A percentile compares a stretch with the other conserved stretches of the same genome.
Evolutionary conservation across 1,284 basidiomycete genomes (phyloP).

Genomic region (Golubevia pallescens): DNA sequence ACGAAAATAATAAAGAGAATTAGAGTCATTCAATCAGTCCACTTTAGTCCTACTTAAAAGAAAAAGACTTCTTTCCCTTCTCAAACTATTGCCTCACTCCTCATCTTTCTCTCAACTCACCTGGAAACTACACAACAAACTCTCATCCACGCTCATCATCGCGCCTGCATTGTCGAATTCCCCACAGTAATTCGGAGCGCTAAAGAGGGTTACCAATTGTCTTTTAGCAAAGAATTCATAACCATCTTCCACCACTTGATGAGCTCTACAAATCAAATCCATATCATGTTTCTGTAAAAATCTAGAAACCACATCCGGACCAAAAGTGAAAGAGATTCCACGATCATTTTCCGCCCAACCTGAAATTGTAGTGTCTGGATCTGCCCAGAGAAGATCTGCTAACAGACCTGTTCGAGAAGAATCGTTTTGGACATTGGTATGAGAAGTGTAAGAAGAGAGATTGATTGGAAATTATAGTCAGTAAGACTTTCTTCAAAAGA

Average conservation of each 20-base stretch:
- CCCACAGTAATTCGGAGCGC: constrained; percentile 1
- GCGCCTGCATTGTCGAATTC: constrained; percentile 2
- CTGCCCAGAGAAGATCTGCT: background rate
- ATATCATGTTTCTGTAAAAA: background rate
- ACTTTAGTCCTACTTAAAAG: too few relatives aligned
- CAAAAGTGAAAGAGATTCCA: constrained; percentile 2
- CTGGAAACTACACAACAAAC: constrained; percentile 2
- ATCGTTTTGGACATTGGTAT: background rate
- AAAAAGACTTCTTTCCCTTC: background rate
- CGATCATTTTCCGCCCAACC: constrained; percentile 2
- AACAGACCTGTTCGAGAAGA: background rate
- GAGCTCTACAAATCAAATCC: constrained; percentile 3
- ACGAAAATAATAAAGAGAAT: too few relatives aligned
- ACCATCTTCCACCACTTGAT: constrained; percentile 1
- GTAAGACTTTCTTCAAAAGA: too few relatives aligned
- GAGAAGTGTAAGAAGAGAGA: background rate
- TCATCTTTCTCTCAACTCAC: background rate
- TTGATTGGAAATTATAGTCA: too few relatives aligned
- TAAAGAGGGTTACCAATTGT: constrained; percentile 1
- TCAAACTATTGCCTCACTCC: background rate
- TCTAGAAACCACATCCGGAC: background rate
- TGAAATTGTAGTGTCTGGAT: background rate
- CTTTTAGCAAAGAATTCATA: constrained; percentile 3
- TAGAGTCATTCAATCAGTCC: too few relatives aligned
- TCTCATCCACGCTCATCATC: constrained; percentile 3